Conservation (phyloP, 2,329 filamentous ascomycete species). For the Blastomyces emzantsi region DNA sequence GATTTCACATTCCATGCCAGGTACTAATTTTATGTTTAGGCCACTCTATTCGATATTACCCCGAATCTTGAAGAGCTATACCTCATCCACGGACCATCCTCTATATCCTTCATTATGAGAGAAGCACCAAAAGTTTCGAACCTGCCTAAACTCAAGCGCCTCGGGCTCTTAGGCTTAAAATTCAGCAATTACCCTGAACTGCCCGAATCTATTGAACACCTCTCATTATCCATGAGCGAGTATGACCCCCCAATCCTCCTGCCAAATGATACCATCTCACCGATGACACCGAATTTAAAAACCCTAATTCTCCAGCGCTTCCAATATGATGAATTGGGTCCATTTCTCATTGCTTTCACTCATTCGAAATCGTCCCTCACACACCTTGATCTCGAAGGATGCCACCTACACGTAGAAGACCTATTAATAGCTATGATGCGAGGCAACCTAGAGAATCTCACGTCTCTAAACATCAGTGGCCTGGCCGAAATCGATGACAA, state of each 20-base stretch:
- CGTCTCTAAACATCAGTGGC: constrained; percentile 25
- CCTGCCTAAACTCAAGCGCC: constrained; percentile 18
- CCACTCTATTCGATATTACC: constrained; percentile 15
- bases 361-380: constrained; percentile 20
- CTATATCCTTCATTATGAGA: background rate
- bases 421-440: constrained; percentile 16
- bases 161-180: constrained; percentile 24
- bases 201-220: constrained; percentile 24
- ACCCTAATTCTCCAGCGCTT: constrained; percentile 21
- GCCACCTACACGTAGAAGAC: constrained; percentile 18
- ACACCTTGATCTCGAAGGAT: constrained; percentile 24
- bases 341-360: constrained; percentile 3
- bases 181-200: constrained; percentile 19
- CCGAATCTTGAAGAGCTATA: constrained; percentile 29
- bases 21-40: constrained; percentile 10
- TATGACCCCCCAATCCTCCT: background rate
- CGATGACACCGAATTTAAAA: constrained; percentile 22
- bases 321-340: background rate
- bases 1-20: background rate
- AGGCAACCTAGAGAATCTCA: constrained; percentile 19
- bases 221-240: constrained; percentile 18
- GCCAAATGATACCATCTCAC: constrained; percentile 7
- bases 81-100: constrained; percentile 14
- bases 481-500: constrained; percentile 23
- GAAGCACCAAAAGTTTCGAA: background rate